Conservation (phyloP, 352 stramenopile species). For the Halophytophthora batemanensis region DNA sequence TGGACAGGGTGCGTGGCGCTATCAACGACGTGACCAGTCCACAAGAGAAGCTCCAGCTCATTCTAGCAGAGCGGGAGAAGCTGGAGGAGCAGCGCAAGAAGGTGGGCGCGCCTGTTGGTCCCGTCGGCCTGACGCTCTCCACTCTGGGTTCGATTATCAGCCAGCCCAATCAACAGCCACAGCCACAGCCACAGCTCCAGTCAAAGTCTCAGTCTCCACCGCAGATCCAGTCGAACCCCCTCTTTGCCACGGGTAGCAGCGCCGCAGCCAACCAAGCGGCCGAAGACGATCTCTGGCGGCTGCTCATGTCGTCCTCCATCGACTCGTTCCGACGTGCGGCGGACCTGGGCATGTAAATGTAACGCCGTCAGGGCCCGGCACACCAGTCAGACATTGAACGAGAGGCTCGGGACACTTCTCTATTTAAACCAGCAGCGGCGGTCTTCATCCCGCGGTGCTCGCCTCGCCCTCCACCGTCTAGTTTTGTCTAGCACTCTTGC, state of each 20-base stretch:
- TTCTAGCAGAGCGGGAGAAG: slow-evolving; percentile 60
- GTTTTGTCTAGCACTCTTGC: too few relatives aligned
- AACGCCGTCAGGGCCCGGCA: neutral
- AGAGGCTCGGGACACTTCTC: too few relatives aligned
- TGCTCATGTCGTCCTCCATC: slow-evolving; percentile 75
- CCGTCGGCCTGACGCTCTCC: slow-evolving; percentile 7
- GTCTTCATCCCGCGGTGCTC: too few relatives aligned
- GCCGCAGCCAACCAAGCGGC: slow-evolving; percentile 10
- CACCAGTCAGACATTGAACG: too few relatives aligned
- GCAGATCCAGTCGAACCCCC: slow-evolving; percentile 20
- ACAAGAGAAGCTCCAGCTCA: slow-evolving; percentile 54
- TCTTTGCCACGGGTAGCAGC: slow-evolving; percentile 18
- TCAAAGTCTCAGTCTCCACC: slow-evolving; percentile 1
- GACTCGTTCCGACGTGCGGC: slow-evolving; percentile 39
- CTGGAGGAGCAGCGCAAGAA: slow-evolving; percentile 60
- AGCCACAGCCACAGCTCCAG: neutral
- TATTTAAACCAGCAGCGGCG: slow-evolving; percentile 3
- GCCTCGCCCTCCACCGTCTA: neutral
- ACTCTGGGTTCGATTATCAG: neutral
- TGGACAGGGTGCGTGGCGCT: slow-evolving; percentile 55
- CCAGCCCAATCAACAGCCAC: neutral
- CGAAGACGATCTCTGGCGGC: slow-evolving; percentile 67
- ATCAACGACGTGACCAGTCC: slow-evolving; percentile 40
- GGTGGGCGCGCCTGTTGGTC: slow-evolving; percentile 17
- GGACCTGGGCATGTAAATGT: slow-evolving; percentile 33